Base-by-base conservation (phyloP, 352 stramenopile species). In the Pythium chondricola region DNA sequence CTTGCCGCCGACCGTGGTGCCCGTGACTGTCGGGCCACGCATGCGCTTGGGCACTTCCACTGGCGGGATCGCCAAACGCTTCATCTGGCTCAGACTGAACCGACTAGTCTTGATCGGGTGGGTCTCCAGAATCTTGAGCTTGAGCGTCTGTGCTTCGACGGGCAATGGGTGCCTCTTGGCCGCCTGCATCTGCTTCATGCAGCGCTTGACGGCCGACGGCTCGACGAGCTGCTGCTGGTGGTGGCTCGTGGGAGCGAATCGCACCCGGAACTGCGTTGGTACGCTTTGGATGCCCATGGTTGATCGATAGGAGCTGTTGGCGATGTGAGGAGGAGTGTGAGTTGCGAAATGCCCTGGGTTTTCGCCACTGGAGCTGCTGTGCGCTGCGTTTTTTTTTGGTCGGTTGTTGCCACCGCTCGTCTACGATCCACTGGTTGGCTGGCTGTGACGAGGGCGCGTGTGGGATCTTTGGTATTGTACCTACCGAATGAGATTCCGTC, bases 61-160 rank as follows among this genome's bases (percentile, higher is more conserved):
- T 1, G 74, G 74, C 4, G 74, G 72, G 51, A 83, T 65, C 10
- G 69, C 72, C n/a, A 74, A 37, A 42, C 70, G 74, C 46, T 68
- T 67, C 74, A 86, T 81, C 52, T 76, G 61, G 52, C 62, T 70
- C 32, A 83, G 61, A 53, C 69, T 75, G 57, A 86, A 86, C 22
- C 71, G 74, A 30, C 57, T 61, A 24, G 67, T 61, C 41, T 69
- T 68, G 47, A 73, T 58, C 20, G 64, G 61, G 37, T 79, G 62
- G 25, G 52, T 49, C 42, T 68, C 43, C 18, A 83, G 43, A 38
- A 85, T 79, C 38, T 78, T 67, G 48, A 67, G 56, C 62, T 85
- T 85, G 58, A 85, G 64, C 40, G 70, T 50, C 57, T 79, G 68
- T 0, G 68, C 70, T 36, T 83, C 68, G 1, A 63, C 40, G 17